Evolutionary conservation across 345 rosid species (phyloP).

Genomic region (Rhizophora apiculata): DNA sequence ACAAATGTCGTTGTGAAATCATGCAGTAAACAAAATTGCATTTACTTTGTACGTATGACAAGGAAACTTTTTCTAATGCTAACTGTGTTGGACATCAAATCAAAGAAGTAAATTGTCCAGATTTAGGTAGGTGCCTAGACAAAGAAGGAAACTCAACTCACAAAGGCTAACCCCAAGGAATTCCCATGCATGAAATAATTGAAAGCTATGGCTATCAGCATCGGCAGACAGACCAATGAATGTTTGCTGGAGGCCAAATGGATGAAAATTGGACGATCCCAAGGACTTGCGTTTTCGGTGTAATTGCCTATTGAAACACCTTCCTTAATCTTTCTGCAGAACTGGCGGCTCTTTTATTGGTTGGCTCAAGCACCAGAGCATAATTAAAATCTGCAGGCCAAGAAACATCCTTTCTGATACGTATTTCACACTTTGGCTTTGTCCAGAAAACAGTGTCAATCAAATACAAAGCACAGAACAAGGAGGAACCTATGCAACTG

Average conservation of each 20-base stretch:
- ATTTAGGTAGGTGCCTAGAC: background rate
- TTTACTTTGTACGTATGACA: conserved; percentile 18
- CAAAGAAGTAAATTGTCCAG: background rate
- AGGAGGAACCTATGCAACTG: background rate
- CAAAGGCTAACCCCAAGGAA: background rate
- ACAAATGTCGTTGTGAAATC: background rate
- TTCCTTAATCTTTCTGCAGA: conserved; percentile 79
- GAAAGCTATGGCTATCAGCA: background rate
- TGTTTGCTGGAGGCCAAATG: background rate
- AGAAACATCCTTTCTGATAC: background rate
- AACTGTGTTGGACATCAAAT: background rate
- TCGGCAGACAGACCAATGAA: background rate
- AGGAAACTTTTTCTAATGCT: background rate
- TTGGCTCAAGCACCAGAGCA: conserved; percentile 93
- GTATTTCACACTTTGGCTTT: too few relatives aligned
- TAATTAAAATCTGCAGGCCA: conserved; percentile 63
- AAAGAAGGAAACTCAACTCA: background rate
- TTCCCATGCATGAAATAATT: background rate
- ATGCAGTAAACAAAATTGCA: conserved; percentile 39
- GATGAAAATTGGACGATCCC: background rate
- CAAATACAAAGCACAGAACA: background rate
- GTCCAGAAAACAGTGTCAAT: background rate
- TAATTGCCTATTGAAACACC: conserved; percentile 35
- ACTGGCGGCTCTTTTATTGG: conserved; percentile 75
- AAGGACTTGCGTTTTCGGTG: background rate